phyloP scores from a whole-genome alignment of 192 early-diverging fungal genomes.

The Backusella psychrophila region DNA sequence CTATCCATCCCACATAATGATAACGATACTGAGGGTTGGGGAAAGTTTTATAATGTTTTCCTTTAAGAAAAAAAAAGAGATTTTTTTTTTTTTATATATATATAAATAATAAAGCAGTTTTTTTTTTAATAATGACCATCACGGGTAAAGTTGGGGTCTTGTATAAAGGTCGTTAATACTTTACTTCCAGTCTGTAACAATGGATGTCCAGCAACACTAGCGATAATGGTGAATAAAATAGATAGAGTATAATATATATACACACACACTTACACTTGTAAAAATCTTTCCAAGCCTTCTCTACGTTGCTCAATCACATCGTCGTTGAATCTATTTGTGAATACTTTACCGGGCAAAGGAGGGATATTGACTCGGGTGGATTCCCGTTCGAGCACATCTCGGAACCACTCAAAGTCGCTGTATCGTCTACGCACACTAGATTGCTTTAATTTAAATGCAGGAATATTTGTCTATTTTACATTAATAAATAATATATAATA shows the following conservation, averaged over 20 bases:
- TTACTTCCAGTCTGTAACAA: conserved; percentile 97
- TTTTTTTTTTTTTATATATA: not conserved
- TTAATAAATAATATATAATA: too few species aligned
- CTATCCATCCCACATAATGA: not conserved
- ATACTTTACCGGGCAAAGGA: conserved; percentile 93
- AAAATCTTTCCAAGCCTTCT: conserved; percentile 87
- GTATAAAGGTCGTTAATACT: conserved; percentile 88
- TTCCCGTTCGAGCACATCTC: conserved; percentile 91
- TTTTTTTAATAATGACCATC: conserved; percentile 66
- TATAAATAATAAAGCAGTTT: not conserved
- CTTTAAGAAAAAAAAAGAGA: not conserved
- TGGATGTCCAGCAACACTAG: conserved; percentile 90
- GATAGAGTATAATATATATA: not conserved
- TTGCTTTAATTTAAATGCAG: conserved; percentile 86
- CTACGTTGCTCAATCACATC: conserved; percentile 91
- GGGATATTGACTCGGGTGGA: conserved; percentile 93
- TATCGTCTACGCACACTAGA: conserved; percentile 89
- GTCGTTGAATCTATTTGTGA: conserved; percentile 90
- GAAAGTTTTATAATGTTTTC: not conserved
- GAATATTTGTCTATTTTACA: conserved; percentile 83
- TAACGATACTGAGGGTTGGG: not conserved
- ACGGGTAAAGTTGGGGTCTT: conserved; percentile 86
- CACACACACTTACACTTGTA: conserved; percentile 79
- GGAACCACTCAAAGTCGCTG: conserved; percentile 99
- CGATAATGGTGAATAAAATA: not conserved